Percentiles rank a stretch among this genome's conserved stretches.
Conservation (phyloP, 208 protist species). For the Lotmaria passim region DNA sequence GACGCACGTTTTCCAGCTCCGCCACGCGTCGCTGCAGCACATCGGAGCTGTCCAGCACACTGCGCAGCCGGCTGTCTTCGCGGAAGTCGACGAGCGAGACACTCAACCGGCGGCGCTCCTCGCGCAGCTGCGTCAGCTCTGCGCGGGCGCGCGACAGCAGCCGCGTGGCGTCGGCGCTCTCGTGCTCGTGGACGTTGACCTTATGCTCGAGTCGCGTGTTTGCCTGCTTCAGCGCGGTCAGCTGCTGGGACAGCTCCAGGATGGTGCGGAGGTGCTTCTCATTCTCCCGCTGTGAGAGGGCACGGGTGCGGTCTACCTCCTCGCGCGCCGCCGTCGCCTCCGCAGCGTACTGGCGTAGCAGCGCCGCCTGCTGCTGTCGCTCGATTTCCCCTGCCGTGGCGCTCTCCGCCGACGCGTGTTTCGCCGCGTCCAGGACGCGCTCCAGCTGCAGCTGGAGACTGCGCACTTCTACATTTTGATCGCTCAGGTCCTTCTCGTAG, state of each 20-base stretch:
- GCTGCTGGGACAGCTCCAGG: constrained; percentile 35
- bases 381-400: constrained; percentile 17
- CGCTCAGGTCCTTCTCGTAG: constrained; percentile 22
- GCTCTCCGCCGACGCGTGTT: constrained; percentile 12
- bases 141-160: constrained; percentile 13
- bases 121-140: constrained; percentile 16
- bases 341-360: constrained; percentile 30
- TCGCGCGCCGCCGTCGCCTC: constrained; percentile 27
- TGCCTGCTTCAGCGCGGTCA: constrained; percentile 20
- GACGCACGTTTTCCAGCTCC: constrained; percentile 17
- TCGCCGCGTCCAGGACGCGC: constrained; percentile 20
- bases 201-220: constrained; percentile 34
- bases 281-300: constrained; percentile 11
- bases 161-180: constrained; percentile 25
- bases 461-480: constrained; percentile 34
- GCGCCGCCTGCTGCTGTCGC: constrained; percentile 19
- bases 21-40: constrained; percentile 11
- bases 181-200: constrained; percentile 20
- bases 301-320: constrained; percentile 25
- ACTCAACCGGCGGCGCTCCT: constrained; percentile 19
- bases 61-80: constrained; percentile 17
- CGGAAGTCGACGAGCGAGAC: constrained; percentile 8
- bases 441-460: constrained; percentile 40
- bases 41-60: neutral
- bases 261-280: constrained; percentile 25